Conservation (phyloP, 1,139 yeast species). For the Zygoascus meyerae region DNA sequence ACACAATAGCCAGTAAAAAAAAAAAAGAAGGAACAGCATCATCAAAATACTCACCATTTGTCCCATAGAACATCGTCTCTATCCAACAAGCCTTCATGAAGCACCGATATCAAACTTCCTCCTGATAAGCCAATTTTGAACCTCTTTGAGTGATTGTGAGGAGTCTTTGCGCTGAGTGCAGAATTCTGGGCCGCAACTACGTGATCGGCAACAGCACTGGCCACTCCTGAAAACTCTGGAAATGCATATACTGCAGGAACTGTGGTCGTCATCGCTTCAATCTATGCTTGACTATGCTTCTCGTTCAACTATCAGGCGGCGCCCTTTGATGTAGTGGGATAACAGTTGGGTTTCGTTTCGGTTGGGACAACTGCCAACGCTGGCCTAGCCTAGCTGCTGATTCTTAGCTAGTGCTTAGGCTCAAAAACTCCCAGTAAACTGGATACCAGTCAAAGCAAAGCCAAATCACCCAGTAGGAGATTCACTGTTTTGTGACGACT, state of each 20-base stretch:
- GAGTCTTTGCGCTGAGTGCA: constrained; percentile 36
- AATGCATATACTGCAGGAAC: constrained; percentile 90
- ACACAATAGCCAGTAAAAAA: background rate
- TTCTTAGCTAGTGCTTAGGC: too few relatives aligned
- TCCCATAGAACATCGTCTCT: constrained; percentile 81
- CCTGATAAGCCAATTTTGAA: constrained; percentile 91
- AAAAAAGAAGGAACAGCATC: background rate
- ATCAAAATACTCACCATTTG: constrained; percentile 50
- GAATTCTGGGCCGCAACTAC: constrained; percentile 79
- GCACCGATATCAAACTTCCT: constrained; percentile 81
- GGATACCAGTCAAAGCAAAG: too few relatives aligned
- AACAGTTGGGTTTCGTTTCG: constrained; percentile 2
- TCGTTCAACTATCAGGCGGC: background rate
- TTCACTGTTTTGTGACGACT: too few relatives aligned
- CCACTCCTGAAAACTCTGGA: constrained; percentile 83
- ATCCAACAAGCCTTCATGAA: constrained; percentile 74
- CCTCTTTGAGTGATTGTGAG: constrained; percentile 36
- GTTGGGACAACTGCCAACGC: background rate
- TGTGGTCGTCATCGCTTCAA: constrained; percentile 69
- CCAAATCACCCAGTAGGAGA: too few relatives aligned
- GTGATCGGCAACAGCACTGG: constrained; percentile 93
- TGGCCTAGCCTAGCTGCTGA: too few relatives aligned
- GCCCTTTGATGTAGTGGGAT: background rate
- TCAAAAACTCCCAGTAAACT: too few relatives aligned
- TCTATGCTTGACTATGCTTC: too few relatives aligned